Evolutionary conservation across 805 yeast species (phyloP).

Genomic region (Pichia cabralensis): DNA sequence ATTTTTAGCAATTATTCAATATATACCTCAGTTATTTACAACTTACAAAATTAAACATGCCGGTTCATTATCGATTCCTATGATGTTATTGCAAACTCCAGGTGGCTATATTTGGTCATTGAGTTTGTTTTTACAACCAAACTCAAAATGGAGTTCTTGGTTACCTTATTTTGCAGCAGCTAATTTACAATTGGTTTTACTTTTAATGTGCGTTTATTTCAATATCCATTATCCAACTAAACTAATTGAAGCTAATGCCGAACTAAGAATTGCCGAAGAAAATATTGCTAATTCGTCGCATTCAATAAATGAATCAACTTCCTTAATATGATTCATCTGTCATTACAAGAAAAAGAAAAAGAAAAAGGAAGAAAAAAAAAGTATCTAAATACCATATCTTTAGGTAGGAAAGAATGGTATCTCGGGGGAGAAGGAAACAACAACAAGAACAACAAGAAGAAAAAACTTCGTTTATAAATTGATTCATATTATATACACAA

Average conservation of each 20-base stretch:
- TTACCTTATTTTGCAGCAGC: slow-evolving; percentile 71
- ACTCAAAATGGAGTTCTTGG: slow-evolving; percentile 84
- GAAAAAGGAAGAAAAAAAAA: too few relatives aligned
- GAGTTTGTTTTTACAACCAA: slow-evolving; percentile 61
- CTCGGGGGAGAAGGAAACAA: too few relatives aligned
- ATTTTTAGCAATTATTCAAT: slow-evolving; percentile 54
- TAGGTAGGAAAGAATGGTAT: too few relatives aligned
- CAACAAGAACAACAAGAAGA: too few relatives aligned
- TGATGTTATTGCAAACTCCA: slow-evolving; percentile 84
- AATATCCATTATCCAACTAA: slow-evolving; percentile 16
- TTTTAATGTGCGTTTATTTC: slow-evolving; percentile 53
- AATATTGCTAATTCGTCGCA: slow-evolving; percentile 1
- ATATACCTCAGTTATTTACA: slow-evolving; percentile 69
- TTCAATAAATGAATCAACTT: slow-evolving; percentile 3
- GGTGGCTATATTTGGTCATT: slow-evolving; percentile 79
- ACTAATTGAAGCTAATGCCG: slow-evolving; percentile 17
- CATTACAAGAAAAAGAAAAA: too few relatives aligned
- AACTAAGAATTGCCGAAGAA: slow-evolving; percentile 10
- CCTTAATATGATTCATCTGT: too few relatives aligned
- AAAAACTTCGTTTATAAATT: too few relatives aligned
- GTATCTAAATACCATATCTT: too few relatives aligned
- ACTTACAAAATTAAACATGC: slow-evolving; percentile 63
- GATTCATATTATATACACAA: too few relatives aligned
- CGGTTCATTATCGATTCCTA: slow-evolving; percentile 67
- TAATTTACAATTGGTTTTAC: slow-evolving; percentile 47